Evolutionary conservation across 129 eudicot genomes (phyloP).

Genomic region (Escallonia herrerae): DNA sequence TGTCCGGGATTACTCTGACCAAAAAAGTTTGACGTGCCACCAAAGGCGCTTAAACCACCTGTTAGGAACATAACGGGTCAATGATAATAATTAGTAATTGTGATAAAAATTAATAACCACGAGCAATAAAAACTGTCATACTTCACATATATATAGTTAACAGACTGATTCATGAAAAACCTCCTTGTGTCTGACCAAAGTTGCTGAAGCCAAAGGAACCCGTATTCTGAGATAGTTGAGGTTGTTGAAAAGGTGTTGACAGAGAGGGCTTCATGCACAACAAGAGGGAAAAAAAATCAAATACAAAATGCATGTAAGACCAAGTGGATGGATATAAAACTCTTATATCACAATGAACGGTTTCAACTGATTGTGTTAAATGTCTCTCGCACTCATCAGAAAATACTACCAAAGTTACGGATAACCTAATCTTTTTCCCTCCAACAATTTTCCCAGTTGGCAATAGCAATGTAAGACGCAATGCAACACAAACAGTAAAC

Average conservation of each 20-base stretch:
- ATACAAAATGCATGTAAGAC: neutral
- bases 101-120: neutral
- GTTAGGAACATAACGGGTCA: neutral
- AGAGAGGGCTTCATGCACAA: conserved; percentile 50
- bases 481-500: neutral
- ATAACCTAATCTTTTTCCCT: too few relatives aligned
- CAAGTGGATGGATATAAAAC: neutral
- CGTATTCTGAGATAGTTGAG: conserved; percentile 58
- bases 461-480: too few relatives aligned
- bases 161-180: conserved; percentile 16
- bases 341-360: too few relatives aligned
- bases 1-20: conserved; percentile 72
- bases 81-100: conserved; percentile 1
- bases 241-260: conserved; percentile 45
- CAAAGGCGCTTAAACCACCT: conserved; percentile 50
- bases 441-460: too few relatives aligned
- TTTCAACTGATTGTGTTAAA: too few relatives aligned
- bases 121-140: too few relatives aligned
- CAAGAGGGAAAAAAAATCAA: conserved; percentile 4
- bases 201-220: conserved; percentile 46
- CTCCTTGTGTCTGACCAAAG: conserved; percentile 54
- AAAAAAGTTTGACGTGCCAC: conserved; percentile 57
- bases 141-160: too few relatives aligned
- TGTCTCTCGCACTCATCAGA: too few relatives aligned
- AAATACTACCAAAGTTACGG: too few relatives aligned